Evolutionary conservation across 2,329 filamentous ascomycete species (phyloP).

Genomic region (Colletotrichum sp.): DNA sequence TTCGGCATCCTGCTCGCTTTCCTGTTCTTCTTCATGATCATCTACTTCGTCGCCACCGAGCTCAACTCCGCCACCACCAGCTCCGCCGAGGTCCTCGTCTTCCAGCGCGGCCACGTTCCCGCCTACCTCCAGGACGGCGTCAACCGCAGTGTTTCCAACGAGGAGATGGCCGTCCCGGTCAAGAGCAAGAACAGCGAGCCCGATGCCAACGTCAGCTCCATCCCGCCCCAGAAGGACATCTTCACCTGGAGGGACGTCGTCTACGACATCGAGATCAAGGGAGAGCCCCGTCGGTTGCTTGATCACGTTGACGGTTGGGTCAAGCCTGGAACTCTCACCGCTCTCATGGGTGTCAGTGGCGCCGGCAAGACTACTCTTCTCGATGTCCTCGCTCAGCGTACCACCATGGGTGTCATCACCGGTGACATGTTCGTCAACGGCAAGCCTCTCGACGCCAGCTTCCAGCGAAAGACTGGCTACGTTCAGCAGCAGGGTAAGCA

Average conservation of each 20-base stretch:
- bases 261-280: constrained; percentile 76
- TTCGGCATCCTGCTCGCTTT: constrained; percentile 72
- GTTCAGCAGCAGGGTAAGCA: constrained; percentile 65
- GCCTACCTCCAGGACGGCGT: constrained; percentile 38
- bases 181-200: constrained; percentile 57
- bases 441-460: constrained; percentile 57
- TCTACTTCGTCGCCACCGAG: constrained; percentile 70
- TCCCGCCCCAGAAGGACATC: constrained; percentile 56
- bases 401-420: constrained; percentile 65
- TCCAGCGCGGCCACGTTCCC: constrained; percentile 60
- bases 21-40: constrained; percentile 64
- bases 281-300: constrained; percentile 71
- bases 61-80: constrained; percentile 67
- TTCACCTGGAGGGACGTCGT: constrained; percentile 83
- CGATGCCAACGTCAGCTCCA: constrained; percentile 29
- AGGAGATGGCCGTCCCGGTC: constrained; percentile 46
- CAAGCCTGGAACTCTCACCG: constrained; percentile 85
- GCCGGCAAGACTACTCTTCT: constrained; percentile 50
- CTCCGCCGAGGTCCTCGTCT: constrained; percentile 73
- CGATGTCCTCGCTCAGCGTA: constrained; percentile 51
- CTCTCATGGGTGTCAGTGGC: constrained; percentile 69
- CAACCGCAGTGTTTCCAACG: constrained; percentile 30
- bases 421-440: constrained; percentile 72
- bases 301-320: constrained; percentile 88
- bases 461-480: constrained; percentile 70